These are phyloP conservation scores for Juglanconis oblonga DNA, from an alignment of 2,329 filamentous ascomycete genomes.

Conservation along the genomic window DNA sequence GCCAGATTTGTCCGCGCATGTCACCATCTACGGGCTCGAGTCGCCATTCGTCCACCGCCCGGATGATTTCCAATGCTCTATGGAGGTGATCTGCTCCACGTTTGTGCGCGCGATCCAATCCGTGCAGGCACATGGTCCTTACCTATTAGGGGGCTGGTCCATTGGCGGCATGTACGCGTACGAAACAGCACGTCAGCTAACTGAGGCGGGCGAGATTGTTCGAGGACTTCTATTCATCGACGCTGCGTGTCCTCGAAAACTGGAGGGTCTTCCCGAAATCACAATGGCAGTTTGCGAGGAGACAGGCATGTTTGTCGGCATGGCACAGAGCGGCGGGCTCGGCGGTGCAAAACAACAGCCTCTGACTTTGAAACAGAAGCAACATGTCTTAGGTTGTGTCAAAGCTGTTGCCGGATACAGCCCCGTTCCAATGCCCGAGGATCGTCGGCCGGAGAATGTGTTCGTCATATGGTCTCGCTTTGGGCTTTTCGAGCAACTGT, in stretches of 20 bases:
- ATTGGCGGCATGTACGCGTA: conserved; percentile 19
- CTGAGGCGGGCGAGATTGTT: not conserved
- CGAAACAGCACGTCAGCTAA: conserved; percentile 26
- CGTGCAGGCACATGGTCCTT: conserved; percentile 16
- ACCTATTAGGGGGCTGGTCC: conserved; percentile 18
- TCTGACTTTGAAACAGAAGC: not conserved
- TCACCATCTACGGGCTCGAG: conserved; percentile 3
- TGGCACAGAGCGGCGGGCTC: not conserved
- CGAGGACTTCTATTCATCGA: not conserved
- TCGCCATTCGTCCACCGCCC: conserved; percentile 6
- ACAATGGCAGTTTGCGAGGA: not conserved
- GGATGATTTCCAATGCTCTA: not conserved
- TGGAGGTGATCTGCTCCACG: not conserved
- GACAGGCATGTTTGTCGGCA: conserved; percentile 1
- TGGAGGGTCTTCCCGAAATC: not conserved
- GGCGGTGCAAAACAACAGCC: not conserved
- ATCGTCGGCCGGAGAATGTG: not conserved
- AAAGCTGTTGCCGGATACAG: not conserved
- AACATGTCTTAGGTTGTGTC: not conserved
- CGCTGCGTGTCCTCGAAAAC: not conserved
- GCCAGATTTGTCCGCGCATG: not conserved
- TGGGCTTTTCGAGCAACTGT: conserved; percentile 2
- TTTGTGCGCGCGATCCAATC: not conserved
- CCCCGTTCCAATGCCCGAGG: not conserved
- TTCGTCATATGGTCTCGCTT: not conserved